These are phyloP conservation scores for Endoconidiophora polonica DNA, from an alignment of 2,329 filamentous ascomycete genomes.

Conservation along the genomic window DNA sequence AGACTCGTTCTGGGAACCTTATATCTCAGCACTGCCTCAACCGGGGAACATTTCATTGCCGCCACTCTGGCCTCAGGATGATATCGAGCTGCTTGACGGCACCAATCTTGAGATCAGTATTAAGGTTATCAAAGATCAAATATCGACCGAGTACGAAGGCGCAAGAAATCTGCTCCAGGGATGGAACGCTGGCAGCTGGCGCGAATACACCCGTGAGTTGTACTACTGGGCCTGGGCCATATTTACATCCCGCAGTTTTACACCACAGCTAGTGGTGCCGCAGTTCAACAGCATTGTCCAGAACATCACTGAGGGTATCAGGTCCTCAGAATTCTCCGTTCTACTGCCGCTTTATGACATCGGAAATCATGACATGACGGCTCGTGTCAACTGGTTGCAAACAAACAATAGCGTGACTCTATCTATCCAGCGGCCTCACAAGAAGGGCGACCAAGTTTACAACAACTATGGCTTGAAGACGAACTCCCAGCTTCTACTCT, in stretches of 20 bases:
- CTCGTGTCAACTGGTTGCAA: constrained; percentile 40
- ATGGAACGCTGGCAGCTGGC: constrained; percentile 17
- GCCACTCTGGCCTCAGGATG: constrained; percentile 45
- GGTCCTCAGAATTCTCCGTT: constrained; percentile 39
- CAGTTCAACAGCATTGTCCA: constrained; percentile 16
- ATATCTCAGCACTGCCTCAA: constrained; percentile 48
- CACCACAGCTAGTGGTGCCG: constrained; percentile 38
- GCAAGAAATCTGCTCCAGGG: constrained; percentile 24
- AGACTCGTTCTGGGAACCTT: constrained; percentile 50
- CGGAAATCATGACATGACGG: constrained; percentile 50
- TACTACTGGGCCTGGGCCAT: constrained; percentile 50
- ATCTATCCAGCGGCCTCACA: constrained; percentile 25
- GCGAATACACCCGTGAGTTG: constrained; percentile 29
- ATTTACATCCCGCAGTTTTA: constrained; percentile 49
- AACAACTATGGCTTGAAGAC: constrained; percentile 64
- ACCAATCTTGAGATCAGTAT: constrained; percentile 36
- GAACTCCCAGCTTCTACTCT: constrained; percentile 52
- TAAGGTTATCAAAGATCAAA: constrained; percentile 28
- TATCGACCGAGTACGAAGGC: constrained; percentile 27
- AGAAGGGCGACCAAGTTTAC: constrained; percentile 38
- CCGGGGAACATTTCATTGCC: constrained; percentile 40
- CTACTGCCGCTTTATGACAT: constrained; percentile 56
- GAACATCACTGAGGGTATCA: not conserved
- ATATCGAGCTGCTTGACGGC: constrained; percentile 38
- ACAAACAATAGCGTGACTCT: constrained; percentile 29